Conservation (phyloP, 345 rosid genomes). For the Eucalyptus camaldulensis region DNA sequence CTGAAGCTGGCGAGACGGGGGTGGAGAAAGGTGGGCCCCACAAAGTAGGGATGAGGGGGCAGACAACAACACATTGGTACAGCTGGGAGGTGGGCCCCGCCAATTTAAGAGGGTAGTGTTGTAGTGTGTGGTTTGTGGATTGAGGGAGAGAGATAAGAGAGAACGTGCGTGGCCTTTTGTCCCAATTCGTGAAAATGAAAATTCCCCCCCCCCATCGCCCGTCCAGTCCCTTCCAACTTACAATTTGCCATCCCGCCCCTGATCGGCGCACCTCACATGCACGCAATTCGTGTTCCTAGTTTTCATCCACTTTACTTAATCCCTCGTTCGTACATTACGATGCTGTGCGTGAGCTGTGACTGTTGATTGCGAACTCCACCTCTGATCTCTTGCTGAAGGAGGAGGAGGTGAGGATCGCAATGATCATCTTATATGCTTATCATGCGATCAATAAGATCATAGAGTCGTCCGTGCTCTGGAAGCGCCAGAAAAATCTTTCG, state of each 20-base stretch:
- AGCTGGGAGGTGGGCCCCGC: neutral
- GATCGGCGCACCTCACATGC: neutral
- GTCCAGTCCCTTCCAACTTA: neutral
- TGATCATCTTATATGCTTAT: neutral
- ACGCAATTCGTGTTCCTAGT: neutral
- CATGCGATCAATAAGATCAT: neutral
- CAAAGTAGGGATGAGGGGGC: neutral
- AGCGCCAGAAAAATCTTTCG: neutral
- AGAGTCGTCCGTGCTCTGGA: neutral
- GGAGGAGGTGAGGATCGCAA: neutral
- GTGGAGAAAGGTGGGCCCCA: neutral
- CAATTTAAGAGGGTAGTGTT: neutral
- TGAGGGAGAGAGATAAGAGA: neutral
- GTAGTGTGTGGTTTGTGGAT: neutral
- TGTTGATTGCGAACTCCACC: neutral
- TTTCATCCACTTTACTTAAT: neutral
- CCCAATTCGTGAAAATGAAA: neutral
- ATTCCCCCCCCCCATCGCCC: neutral
- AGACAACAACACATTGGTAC: neutral
- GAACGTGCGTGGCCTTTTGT: neutral
- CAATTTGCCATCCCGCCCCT: neutral
- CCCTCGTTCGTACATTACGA: neutral
- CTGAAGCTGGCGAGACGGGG: neutral
- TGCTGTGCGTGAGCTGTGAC: neutral
- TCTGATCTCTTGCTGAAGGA: neutral